Base-by-base conservation (phyloP, 768 basidiomycete species). In the Xerocomellus chrysenteron region DNA sequence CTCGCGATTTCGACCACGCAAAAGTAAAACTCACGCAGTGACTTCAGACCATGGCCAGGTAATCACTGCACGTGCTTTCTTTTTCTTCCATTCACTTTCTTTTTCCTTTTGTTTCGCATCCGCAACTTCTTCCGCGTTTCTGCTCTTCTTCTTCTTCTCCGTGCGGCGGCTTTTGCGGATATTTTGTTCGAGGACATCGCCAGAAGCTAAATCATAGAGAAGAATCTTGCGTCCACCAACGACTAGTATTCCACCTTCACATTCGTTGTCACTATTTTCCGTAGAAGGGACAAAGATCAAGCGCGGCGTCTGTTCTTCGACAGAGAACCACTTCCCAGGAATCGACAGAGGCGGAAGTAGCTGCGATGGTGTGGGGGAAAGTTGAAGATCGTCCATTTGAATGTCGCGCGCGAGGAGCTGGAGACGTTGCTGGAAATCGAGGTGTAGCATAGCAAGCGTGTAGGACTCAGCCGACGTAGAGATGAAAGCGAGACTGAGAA, bases 21-120 rank as follows among this genome's bases (percentile, higher is more conserved):
- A 30, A 45, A 42, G 28, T 10, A 24, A 32, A 4, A 73, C 85
- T 62, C 67, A 92, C 90, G 86, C 83, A 58, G 82, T 77, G 40
- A 92, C 76, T 57, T 85, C 82, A 55, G 79, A 81, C 84, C 88
- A 92, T 9, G 88, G 88, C 91, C 90, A 92, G 14, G 83, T 80
- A 16, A 90, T 77, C 36, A 68, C 65, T 0, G 81, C 82, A 37
- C 74, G 78, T 0, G 85, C 72, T 56, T 83, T 90, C 56, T 81
- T 75, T 60, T 76, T 80, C 69, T 74, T 79, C 21, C 67, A 73
- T 55, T 84, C 84, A 47, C 79, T 72, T 56, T 82, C 84, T 37
- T 74, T 73, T 60, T 87, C 84, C 61, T 86, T 87, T 52, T 78
- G 75, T 56, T 73, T 79, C 1, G 83, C 83, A 55, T 76, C 77